Conservation (phyloP, 148 eudicot species). For the Persicaria tinctoria region DNA sequence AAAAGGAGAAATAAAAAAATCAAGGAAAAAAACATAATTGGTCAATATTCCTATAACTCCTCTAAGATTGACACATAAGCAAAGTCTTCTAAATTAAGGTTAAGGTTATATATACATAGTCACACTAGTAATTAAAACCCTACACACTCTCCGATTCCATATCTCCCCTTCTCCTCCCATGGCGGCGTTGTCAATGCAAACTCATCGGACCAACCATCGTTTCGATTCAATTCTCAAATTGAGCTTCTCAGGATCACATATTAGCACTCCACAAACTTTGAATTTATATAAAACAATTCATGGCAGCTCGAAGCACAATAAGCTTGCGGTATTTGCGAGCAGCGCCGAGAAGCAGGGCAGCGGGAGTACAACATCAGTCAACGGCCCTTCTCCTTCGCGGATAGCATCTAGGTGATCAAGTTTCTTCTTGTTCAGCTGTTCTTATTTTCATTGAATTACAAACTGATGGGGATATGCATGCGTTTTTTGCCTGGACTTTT, state of each 20-base stretch:
- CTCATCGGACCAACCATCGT: conserved; percentile 9
- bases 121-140: too few relatives aligned
- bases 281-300: conserved; percentile 15
- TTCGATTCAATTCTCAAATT: conserved; percentile 10
- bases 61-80: too few relatives aligned
- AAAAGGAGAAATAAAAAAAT: too few relatives aligned
- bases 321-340: conserved; percentile 30
- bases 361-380: conserved; percentile 14
- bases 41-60: too few relatives aligned
- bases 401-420: conserved; percentile 20
- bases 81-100: too few relatives aligned
- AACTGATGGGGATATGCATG: background rate
- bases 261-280: conserved; percentile 10
- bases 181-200: conserved; percentile 26
- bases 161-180: conserved; percentile 15
- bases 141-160: background rate
- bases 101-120: too few relatives aligned
- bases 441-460: background rate
- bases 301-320: conserved; percentile 14
- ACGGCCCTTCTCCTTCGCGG: conserved; percentile 13
- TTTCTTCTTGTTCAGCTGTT: background rate
- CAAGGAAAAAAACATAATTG: too few relatives aligned
- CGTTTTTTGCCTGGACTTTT: background rate
- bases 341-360: conserved; percentile 21
- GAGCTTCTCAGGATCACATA: conserved; percentile 6